Evolutionary conservation across 2,329 filamentous ascomycete genomes (phyloP).

Genomic region (Capronia americana): DNA sequence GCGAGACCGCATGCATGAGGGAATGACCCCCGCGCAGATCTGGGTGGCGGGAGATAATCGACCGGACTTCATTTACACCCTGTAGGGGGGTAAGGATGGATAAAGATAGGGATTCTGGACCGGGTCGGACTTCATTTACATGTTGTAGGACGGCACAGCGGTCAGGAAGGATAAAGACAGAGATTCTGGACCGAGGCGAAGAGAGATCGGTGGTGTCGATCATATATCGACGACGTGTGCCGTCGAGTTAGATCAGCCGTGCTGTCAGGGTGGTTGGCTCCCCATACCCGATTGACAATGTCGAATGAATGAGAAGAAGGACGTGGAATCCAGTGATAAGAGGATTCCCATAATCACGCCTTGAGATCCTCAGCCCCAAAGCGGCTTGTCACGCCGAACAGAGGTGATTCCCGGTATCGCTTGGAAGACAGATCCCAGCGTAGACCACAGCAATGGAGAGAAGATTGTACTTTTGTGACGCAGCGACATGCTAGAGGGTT

Average conservation of each 20-base stretch:
- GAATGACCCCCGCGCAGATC: constrained; percentile 23
- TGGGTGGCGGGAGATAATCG: constrained; percentile 30
- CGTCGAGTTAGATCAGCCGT: background rate
- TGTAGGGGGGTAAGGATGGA: background rate
- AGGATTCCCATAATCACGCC: too few species aligned
- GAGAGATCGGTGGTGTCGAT: background rate
- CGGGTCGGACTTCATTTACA: constrained; percentile 20
- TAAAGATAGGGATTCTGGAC: background rate
- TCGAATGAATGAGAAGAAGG: background rate
- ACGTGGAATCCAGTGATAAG: background rate
- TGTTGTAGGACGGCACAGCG: background rate
- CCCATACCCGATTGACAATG: background rate
- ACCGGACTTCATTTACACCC: constrained; percentile 21
- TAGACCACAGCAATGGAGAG: too few species aligned
- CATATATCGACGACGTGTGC: background rate
- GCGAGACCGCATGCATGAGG: constrained; percentile 31
- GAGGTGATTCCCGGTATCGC: too few species aligned
- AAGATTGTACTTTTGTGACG: too few species aligned
- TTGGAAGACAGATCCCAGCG: too few species aligned
- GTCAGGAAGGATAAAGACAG: too few species aligned
- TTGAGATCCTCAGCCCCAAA: background rate
- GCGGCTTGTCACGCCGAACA: too few species aligned
- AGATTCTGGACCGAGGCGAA: background rate
- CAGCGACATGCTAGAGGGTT: too few species aligned
- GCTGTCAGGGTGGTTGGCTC: background rate